Base-by-base conservation (phyloP, 306 rosid species). In the Sesbania bispinosa region DNA sequence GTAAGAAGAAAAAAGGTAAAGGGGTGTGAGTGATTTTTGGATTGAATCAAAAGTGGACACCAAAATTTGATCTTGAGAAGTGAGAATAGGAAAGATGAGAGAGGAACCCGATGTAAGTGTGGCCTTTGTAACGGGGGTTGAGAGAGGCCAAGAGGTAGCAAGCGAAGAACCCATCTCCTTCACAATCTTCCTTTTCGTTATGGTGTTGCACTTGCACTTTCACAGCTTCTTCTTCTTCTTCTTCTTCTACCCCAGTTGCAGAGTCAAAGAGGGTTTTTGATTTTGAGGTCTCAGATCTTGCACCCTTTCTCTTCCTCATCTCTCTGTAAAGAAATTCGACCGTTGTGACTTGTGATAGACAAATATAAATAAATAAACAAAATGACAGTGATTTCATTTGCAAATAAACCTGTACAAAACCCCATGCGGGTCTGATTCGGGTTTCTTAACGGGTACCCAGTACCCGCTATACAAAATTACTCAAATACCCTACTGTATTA, bases 121-220 rank as follows among this genome's bases (percentile, higher is more conserved):
- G 95, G 77, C 96, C 93, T 81, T 91, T 89, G 88, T 15, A 85
- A 64, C 99, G 93, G 0, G 99, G 99, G 30, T 80, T 86, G 76
- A 84, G 88, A 67, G 99, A 94, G 42, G 76, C 58, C 79, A 91
- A 59, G 4, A 94, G 91, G 74, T 94, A 94, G 76, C 99, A 94
- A 5, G 93, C 92, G 71, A 83, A 94, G 79, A 94, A 94, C 2
- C 93, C 82, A 21, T 79, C 58, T 41, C 52, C 80, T 23, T 75
- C 85, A 27, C 23, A 9, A 27, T 4, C 36, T 2, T 39, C 29
- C 52, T 7, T 57, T 53, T 79, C 83, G 13, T 60, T 81, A 18
- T 58, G 76, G 55, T 27, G 45, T 7, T 53, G 73, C 7, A 19
- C 7, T 59, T 77, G 53, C 0, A 29, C 0, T 45, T 43, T 45